Base-by-base conservation (phyloP, 1,139 yeast species). In the Debaryomycetaceae sp. region DNA sequence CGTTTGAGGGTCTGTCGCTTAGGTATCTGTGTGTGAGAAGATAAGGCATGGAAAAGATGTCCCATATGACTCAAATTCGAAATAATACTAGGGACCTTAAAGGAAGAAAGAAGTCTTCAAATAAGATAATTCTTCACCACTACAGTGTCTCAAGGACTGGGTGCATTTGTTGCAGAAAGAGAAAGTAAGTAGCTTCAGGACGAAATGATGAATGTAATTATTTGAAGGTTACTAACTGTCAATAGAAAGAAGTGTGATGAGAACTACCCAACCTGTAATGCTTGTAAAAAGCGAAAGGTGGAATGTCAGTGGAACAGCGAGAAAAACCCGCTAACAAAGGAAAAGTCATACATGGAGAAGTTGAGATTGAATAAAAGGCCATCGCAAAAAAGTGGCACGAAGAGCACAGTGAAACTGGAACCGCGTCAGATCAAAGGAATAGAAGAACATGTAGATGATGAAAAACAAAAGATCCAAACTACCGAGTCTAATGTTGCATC, bases 171-270 rank as follows among this genome's bases (percentile, higher is more conserved):
- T 27, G 31, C 11, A 7, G 31, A 27, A 27, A 27, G 4, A 7
- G 31, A 27, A 27, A 27, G 31, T 27, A 27, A 27, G 31, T 27
- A 27, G 31, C 31, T 4, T 17, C 4, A 17, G 20, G 4, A 17
- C 20, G 20, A 17, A 2, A 17, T 17, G 20, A 17, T 17, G 20
- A 17, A 17, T 17, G 20, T 2, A 17, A 17, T 4, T 17, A 17
- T 17, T 17, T 17, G 31, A 27, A 27, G 8, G 8, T 11, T 3
- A 27, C 31, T 27, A 27, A 27, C 31, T 7, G 11, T 2, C 3
- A 8, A 27, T 27, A 48, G 49, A 29, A 46, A 46, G 37, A 63
- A 62, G 43, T 64, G 69, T 45, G 68, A 64, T 46, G 68, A 64
- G 48, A 44, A 43, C 8, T 59, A 56, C 41, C 69, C 69, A 1